A percentile compares a stretch with the other conserved stretches of the same genome.
These are phyloP conservation scores for Benincasa hispida DNA, from an alignment of 306 rosid genomes.

Conservation along the genomic window DNA sequence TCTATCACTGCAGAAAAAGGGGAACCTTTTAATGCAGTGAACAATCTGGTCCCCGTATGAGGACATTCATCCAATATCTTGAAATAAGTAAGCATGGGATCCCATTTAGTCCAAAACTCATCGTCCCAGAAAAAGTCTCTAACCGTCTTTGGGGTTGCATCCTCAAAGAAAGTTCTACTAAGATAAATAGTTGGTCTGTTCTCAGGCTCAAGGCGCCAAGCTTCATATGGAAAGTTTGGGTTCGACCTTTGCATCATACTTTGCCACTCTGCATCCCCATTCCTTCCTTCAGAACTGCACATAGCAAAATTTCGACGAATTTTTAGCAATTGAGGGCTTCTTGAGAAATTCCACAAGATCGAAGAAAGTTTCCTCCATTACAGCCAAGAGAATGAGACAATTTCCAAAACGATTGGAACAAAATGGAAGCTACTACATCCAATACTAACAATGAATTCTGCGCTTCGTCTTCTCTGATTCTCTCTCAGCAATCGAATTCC, in stretches of 20 bases:
- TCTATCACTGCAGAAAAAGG: conserved; percentile 98
- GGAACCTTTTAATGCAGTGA: conserved; percentile 99
- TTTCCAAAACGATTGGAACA: not conserved
- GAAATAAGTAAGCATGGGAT: conserved; percentile 64
- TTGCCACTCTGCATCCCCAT: conserved; percentile 81
- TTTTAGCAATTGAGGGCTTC: conserved; percentile 74
- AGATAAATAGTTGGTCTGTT: conserved; percentile 73
- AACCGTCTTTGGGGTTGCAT: conserved; percentile 82
- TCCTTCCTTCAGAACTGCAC: conserved; percentile 75
- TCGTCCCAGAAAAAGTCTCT: conserved; percentile 99
- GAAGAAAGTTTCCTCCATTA: conserved; percentile 63
- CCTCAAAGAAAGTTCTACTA: conserved; percentile 86
- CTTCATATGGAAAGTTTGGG: conserved; percentile 65
- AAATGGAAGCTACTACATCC: not conserved
- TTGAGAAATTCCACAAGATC: conserved; percentile 60
- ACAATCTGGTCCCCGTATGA: conserved; percentile 53
- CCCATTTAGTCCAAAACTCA: conserved; percentile 94
- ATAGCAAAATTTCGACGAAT: conserved; percentile 85
- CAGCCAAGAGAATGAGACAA: not conserved
- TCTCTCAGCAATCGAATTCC: not conserved
- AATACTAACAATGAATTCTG: not conserved
- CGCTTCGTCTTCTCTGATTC: not conserved
- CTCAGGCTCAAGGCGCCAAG: conserved; percentile 98
- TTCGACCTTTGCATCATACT: conserved; percentile 73
- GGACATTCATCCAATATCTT: conserved; percentile 82